phyloP scores from a whole-genome alignment of 495 filamentous ascomycete species.

The Cudoniella acicularis region DNA sequence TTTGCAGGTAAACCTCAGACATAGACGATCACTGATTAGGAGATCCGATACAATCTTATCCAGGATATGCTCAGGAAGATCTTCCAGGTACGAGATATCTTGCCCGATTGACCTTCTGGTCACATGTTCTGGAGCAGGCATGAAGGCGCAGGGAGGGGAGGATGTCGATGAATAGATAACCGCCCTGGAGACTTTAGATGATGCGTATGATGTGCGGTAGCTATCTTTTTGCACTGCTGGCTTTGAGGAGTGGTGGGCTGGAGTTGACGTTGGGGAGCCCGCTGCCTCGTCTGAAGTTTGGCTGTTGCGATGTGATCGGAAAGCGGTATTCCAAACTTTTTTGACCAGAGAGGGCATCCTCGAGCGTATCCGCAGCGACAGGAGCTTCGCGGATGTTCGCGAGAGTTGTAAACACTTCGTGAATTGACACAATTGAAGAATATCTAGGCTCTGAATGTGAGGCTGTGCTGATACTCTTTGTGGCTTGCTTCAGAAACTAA shows the following conservation, averaged over 20 bases:
- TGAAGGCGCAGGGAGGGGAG: no score
- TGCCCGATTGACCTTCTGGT: neutral
- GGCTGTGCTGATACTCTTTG: neutral
- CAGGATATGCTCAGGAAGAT: neutral
- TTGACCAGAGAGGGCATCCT: neutral
- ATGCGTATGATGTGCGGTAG: neutral
- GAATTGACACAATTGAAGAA: no score
- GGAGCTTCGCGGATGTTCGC: no score
- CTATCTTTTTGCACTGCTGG: neutral
- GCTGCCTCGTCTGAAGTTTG: no score
- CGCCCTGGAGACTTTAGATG: no score
- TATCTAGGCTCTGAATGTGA: neutral
- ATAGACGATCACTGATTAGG: neutral
- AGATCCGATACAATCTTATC: neutral
- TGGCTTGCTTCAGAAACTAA: no score
- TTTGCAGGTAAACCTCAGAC: neutral
- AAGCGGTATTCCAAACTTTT: neutral
- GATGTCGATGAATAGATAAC: no score
- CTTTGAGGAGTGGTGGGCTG: neutral
- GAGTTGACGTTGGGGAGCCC: no score
- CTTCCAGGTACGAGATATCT: neutral
- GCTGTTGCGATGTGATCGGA: neutral
- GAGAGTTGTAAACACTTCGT: no score
- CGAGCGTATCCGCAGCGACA: no score
- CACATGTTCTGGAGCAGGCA: neutral